Percentiles rank a stretch among this genome's conserved stretches.
Conservation (phyloP, 192 early-diverging fungal genomes). For the Backusella tuberculispora region DNA sequence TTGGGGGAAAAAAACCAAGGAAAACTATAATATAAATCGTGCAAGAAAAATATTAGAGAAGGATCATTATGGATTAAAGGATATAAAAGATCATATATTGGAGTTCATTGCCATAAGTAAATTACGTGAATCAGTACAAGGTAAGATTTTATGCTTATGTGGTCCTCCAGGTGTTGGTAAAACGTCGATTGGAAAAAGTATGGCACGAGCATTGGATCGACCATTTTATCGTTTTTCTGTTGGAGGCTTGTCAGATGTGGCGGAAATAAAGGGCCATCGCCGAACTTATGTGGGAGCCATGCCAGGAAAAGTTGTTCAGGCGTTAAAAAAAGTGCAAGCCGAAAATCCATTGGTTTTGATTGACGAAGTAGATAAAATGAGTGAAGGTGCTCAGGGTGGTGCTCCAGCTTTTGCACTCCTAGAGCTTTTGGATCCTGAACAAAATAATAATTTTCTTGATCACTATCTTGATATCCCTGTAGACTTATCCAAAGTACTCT, state of each 20-base stretch:
- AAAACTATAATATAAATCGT: conserved; percentile 92
- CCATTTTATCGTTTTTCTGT: conserved; percentile 98
- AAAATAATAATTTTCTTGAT: conserved; percentile 95
- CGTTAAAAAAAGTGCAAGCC: conserved; percentile 97
- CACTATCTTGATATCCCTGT: conserved; percentile 99
- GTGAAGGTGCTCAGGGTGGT: conserved; percentile 89
- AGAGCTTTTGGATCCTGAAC: conserved; percentile 97
- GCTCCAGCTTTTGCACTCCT: conserved; percentile 94
- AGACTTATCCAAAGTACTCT: conserved; percentile 96
- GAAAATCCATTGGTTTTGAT: conserved; percentile 98
- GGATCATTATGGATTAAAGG: conserved; percentile 98
- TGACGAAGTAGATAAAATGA: conserved; percentile 99
- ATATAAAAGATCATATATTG: conserved; percentile 98
- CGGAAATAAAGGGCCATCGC: conserved; percentile 98
- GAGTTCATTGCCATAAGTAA: conserved; percentile 99
- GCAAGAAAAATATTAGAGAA: conserved; percentile 89
- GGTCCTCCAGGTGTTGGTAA: conserved; percentile 99
- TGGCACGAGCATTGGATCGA: conserved; percentile 90
- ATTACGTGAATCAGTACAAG: conserved; percentile 92
- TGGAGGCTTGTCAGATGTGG: conserved; percentile 96
- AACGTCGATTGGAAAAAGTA: conserved; percentile 96
- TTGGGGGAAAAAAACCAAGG: conserved; percentile 89
- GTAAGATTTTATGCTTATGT: conserved; percentile 97
- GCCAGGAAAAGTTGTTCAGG: conserved; percentile 99
- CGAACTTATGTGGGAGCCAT: conserved; percentile 99